Evolutionary conservation across 108 stramenopile species (phyloP), one percentile per base, ranked within the genome.

Genomic region (Nitzschia sp.): DNA sequence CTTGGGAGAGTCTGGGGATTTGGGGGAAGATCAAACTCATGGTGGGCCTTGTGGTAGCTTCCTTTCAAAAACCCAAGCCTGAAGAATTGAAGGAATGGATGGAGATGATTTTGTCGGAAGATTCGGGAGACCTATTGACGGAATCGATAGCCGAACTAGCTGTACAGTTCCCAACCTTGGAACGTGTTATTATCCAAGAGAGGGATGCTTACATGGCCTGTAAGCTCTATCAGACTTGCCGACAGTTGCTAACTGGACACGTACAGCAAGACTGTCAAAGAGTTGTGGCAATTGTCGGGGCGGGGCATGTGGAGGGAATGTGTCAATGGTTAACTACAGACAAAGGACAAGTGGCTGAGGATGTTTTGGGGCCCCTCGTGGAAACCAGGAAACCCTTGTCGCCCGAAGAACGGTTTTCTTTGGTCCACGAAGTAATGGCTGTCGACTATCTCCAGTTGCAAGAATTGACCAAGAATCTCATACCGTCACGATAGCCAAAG

Each of bases 201-300:
- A 83, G 92, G 48, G 92, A 94, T 78, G 77, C 78, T 19, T 94
- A 82, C 59, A 84, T 94, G 86, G 79, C 83, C 6, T 79, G 83
- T 10, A 94, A 94, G 60, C 63, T 94, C 25, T 74, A 72, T 63
- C 92, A 91, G 78, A 84, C 78, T 8, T 76, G 80, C 72, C 69
- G 77, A 62, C 26, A 57, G 40, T 44, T 76, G 41, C 61, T 73
- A 41, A 43, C 52, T 43, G 34, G 20, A 51, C n/a, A 26, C n/a
- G 14, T 51, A 43, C 24, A 71, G 71, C 8, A 57, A 50, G 66
- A 67, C 71, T 7, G 63, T 51, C 21, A 48, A 12, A 70, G 10
- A 29, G n/a, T 90, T 57, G 89, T 93, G 44, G 89, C 85, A 12
- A 83, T 94, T 48, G 88, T 94, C 8, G 92, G 92, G 17, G 92